Evolutionary conservation across 257 asterid species (phyloP), one percentile per base, ranked within the genome.

Genomic region (Anisodus acutangulus): DNA sequence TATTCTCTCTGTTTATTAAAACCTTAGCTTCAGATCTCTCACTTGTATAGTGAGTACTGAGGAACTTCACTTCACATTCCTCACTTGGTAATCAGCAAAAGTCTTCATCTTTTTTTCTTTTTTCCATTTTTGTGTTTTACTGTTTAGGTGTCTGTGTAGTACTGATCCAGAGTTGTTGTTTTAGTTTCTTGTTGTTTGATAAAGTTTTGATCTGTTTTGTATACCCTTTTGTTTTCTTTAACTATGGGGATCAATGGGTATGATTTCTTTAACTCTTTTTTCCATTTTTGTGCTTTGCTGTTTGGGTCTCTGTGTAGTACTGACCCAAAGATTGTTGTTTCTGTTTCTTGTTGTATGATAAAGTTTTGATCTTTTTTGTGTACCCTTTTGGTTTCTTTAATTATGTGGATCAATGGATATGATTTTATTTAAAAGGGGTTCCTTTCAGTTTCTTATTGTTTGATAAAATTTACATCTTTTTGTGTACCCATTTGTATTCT

Each of bases 21-120:
- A 51, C 47, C 26, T 51, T 49, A 5, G 62, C 59, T 51, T 76
- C 63, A 76, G 81, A 76, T 76, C 63, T 76, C 81, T 76, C 63
- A 26, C 81, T 76, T 26, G 7, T 74, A 3, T 19, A 74, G 43
- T 74, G 60, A 43, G 58, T 9, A 71, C 79, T 45, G 58, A n/a
- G 43, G 60, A 49, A 6, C 59, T 47, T 51, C 37, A 45, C 6
- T 68, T 76, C 81, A 69, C 7, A 69, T 69, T 69, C 16, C 53
- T 69, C 78, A 16, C 78, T 76, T 51, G 81, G 81, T 76, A 76
- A 76, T 76, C 12, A 51, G 43, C 81, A 51, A 11, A 76, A 51
- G 22, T 6, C 1, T 76, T 76, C 22, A 22, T 51, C 81, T 51
- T 22, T 69, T 69, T 3, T 4, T 51, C 81, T 51, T 22, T 69